These are phyloP conservation scores for Aspergillus puulaauensis DNA, from an alignment of 2,329 filamentous ascomycete genomes.

Conservation along the genomic window DNA sequence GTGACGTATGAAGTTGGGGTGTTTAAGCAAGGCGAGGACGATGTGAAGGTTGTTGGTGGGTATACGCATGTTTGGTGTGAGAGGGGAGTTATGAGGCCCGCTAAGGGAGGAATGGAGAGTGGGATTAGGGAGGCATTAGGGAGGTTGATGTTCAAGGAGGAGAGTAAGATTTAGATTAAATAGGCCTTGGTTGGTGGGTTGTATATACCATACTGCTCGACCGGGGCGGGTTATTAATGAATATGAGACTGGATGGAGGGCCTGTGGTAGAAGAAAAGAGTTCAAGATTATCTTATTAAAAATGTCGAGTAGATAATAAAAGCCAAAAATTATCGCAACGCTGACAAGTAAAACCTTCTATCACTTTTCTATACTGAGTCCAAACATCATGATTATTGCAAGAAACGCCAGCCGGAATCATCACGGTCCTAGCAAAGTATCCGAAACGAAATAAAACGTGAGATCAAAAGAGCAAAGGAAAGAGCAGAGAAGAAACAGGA, in stretches of 20 bases:
- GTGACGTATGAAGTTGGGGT: conserved; percentile 88
- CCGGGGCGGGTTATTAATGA: no score
- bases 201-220: neutral
- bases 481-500: neutral
- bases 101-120: conserved; percentile 52
- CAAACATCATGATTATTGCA: conserved; percentile 6
- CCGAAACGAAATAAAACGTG: neutral
- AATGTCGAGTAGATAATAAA: neutral
- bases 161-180: conserved; percentile 21
- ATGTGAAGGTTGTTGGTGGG: conserved; percentile 79
- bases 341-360: neutral
- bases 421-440: neutral
- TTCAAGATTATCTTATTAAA: neutral
- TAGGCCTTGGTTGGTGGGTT: no score
- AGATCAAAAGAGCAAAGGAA: neutral
- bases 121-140: conserved; percentile 54
- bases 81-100: conserved; percentile 67
- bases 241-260: no score
- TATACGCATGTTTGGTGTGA: conserved; percentile 91
- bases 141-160: conserved; percentile 48
- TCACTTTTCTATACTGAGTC: conserved; percentile 8
- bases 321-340: neutral
- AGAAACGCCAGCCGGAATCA: neutral
- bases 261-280: neutral
- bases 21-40: conserved; percentile 71